Base-by-base conservation (phyloP, 2,329 filamentous ascomycete species). In the Penicillium sp. region DNA sequence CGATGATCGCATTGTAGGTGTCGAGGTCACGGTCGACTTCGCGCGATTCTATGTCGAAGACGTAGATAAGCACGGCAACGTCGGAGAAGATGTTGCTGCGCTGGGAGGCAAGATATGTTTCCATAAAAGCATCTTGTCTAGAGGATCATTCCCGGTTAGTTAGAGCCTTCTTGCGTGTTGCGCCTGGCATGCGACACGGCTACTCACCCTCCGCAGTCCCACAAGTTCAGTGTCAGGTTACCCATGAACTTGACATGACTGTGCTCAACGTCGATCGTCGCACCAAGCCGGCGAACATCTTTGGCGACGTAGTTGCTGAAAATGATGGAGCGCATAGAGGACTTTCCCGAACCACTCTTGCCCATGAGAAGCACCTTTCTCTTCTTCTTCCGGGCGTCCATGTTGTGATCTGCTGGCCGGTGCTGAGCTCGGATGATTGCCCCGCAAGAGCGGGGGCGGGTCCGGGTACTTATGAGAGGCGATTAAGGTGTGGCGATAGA, bases 171-270 rank as follows among this genome's bases (percentile, higher is more conserved):
- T 18, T n/a, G 18, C 14, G 19, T 1, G 1, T 14, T 31, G 24
- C 10, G 2, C 14, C 18, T 16, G 11, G n/a, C 18, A 24, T 52
- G n/a, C 16, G 11, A 49, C 16, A 49, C 43, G 31, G 37, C 53
- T 27, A 73, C 84, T 79, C 70, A 89, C 87, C 88, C 95, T 79
- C 95, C 95, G 75, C 95, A 99, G 78, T 99, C 95, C 95, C 95
- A 99, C 18, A 99, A 85, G 77, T 99, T 98, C 69, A 99, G 85
- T 55, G 95, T 97, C 54, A 99, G 83, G 76, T 98, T 98, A 54
- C 95, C 95, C 79, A 99, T 90, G 80, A 99, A 99, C 77, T 96
- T 96, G 78, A 98, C 95, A 79, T 97, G 95, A 62, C 92, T 97
- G 71, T 98, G 90, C 78, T 99, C 95, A 60, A 99, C 95, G 74